Evolutionary conservation across 2,329 filamentous ascomycete genomes (phyloP), one percentile per base, ranked within the genome.

Genomic region (Escovopsis sp.): DNA sequence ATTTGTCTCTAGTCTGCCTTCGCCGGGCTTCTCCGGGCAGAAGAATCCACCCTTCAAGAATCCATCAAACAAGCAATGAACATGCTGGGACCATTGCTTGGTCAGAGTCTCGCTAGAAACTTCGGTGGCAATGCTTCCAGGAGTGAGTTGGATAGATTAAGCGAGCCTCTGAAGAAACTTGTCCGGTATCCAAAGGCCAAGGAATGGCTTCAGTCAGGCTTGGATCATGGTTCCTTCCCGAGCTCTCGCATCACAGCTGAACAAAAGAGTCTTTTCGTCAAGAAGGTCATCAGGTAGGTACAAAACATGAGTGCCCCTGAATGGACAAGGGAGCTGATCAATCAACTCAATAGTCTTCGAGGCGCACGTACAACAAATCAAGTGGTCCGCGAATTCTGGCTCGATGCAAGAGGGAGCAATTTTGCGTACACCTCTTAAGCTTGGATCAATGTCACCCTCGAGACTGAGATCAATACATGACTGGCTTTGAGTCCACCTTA

Each of bases 331-430:
- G 20, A 30, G 34, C 27, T 30, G 14, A 38, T 31, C 4, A 25
- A 48, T 40, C 5, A 4, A n/a, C 29, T n/a, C 8, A 35, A 1
- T 43, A 80, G 76, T 53, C 62, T 84, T 30, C 67, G 82, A 33
- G 81, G 82, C 7, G 66, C 72, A 1, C 68, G 72, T 47, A 63
- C 68, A 39, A 84, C 81, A 3, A 83, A 79, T 47, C 70, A 77
- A 42, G 67, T 83, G 1, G 74, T 84, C 3, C 71, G 74, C 44
- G 79, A 84, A 27, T 86, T 86, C 53, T 87, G 80, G 77, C 60
- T 84, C n/a, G 67, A 70, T 2, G 79, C 78, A 46, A 67, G 81
- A 46, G 73, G 73, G 7, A 68, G 70, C 1, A 75, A 65, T 50
- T 80, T 78, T 57, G 65, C 74, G 8, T 80, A 79, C 57, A 70